Conservation (phyloP, 257 asterid species). For the Solanum sparsipilum region DNA sequence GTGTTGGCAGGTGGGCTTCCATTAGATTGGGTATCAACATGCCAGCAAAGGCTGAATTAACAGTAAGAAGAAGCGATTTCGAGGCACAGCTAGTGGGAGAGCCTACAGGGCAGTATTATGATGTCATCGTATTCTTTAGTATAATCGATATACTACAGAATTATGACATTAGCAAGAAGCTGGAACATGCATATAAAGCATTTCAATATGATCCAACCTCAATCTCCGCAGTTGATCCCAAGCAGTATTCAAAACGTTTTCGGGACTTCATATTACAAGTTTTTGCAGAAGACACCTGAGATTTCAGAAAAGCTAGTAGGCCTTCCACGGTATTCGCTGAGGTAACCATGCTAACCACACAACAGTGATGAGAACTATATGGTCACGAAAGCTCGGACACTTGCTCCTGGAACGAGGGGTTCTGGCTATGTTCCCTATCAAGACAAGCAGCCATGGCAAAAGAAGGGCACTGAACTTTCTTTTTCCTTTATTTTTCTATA, state of each 20-base stretch:
- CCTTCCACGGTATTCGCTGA: background rate
- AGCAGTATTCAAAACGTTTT: constrained; percentile 70
- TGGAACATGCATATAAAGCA: constrained; percentile 90
- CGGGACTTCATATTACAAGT: constrained; percentile 64
- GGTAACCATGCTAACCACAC: background rate
- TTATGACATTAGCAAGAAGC: constrained; percentile 88
- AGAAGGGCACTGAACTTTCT: background rate
- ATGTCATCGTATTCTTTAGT: constrained; percentile 68
- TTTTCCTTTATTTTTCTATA: constrained; percentile 2
- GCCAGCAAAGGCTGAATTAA: constrained; percentile 70
- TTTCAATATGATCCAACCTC: constrained; percentile 83
- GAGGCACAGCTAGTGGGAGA: constrained; percentile 67
- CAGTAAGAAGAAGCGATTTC: constrained; percentile 31
- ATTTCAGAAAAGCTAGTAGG: background rate
- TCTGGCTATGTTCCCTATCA: background rate
- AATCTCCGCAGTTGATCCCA: constrained; percentile 88
- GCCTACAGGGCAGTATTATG: constrained; percentile 70
- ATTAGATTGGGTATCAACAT: constrained; percentile 49
- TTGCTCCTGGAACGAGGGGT: background rate
- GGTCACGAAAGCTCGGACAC: background rate
- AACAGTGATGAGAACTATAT: background rate
- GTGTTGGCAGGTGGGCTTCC: constrained; percentile 30
- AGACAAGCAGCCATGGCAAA: background rate
- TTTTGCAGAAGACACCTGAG: constrained; percentile 55
- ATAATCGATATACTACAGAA: constrained; percentile 86